Evolutionary conservation across 305 asterid species (phyloP).

Genomic region (Solanum hybrid): DNA sequence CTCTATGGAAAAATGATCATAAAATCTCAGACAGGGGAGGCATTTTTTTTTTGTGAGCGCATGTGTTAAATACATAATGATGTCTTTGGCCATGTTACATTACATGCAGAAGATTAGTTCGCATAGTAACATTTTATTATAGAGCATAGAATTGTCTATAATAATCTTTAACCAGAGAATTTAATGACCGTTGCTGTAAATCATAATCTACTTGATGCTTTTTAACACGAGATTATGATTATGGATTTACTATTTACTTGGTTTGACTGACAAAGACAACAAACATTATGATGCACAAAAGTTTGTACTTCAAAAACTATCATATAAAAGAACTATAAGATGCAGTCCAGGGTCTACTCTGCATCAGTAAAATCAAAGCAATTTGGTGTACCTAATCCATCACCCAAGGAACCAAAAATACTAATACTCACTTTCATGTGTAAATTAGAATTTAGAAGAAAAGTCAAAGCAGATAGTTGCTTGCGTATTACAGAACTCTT

Average conservation of each 20-base stretch:
- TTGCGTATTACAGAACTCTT: not conserved
- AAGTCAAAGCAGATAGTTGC: not conserved
- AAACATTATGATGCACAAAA: not conserved
- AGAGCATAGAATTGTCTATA: not conserved
- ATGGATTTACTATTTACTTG: not conserved
- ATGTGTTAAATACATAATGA: not conserved
- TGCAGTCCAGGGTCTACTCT: not conserved
- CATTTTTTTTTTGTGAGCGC: not conserved
- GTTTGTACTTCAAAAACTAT: not conserved
- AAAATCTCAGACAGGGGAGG: not conserved
- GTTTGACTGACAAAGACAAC: not conserved
- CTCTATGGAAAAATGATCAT: not conserved
- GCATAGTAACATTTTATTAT: not conserved
- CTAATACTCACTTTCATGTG: not conserved
- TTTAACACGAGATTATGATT: not conserved
- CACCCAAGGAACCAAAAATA: not conserved
- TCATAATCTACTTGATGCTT: not conserved
- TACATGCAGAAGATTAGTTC: not conserved
- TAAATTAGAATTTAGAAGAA: not conserved
- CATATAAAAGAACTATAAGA: not conserved
- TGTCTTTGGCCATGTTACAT: not conserved
- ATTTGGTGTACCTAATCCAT: not conserved
- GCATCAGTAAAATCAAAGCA: not conserved
- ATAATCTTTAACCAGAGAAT: not conserved
- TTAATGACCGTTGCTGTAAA: not conserved